Evolutionary conservation across 352 stramenopile genomes (phyloP).

Genomic region (Phytophthora megakarya): DNA sequence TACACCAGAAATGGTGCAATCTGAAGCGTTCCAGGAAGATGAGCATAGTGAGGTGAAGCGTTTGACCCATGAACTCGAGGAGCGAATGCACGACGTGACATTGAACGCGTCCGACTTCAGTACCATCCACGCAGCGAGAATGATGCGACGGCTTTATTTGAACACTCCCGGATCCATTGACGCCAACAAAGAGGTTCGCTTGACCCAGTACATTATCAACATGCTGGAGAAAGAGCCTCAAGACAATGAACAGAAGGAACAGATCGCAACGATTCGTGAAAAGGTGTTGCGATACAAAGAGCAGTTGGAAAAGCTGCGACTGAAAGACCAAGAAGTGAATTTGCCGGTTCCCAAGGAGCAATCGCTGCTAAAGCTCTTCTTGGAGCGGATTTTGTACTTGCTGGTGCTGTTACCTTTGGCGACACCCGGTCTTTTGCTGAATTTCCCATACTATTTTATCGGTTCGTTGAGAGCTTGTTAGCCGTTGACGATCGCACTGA

Average conservation of each 20-base stretch:
- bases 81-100: constrained; percentile 46
- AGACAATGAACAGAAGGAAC: constrained; percentile 44
- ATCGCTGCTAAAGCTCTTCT: constrained; percentile 64
- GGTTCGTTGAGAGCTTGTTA: constrained; percentile 39
- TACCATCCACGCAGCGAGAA: constrained; percentile 60
- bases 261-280: constrained; percentile 40
- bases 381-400: constrained; percentile 70
- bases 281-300: constrained; percentile 73
- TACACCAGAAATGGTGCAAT: constrained; percentile 49
- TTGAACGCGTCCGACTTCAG: constrained; percentile 72
- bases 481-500: not conserved
- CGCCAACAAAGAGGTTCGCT: constrained; percentile 70
- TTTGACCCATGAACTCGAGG: constrained; percentile 48
- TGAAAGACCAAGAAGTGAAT: constrained; percentile 78
- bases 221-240: constrained; percentile 58
- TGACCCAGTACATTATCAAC: constrained; percentile 81
- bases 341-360: constrained; percentile 50
- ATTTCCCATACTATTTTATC: constrained; percentile 83
- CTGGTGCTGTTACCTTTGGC: constrained; percentile 72
- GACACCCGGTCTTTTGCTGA: constrained; percentile 67
- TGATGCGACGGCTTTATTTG: constrained; percentile 73
- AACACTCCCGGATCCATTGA: constrained; percentile 67
- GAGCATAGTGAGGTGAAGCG: constrained; percentile 60
- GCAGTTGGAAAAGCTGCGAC: constrained; percentile 52
- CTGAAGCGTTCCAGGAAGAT: constrained; percentile 41